Conservation (phyloP, 306 rosid genomes). For the Lathyrus tuberosus region DNA sequence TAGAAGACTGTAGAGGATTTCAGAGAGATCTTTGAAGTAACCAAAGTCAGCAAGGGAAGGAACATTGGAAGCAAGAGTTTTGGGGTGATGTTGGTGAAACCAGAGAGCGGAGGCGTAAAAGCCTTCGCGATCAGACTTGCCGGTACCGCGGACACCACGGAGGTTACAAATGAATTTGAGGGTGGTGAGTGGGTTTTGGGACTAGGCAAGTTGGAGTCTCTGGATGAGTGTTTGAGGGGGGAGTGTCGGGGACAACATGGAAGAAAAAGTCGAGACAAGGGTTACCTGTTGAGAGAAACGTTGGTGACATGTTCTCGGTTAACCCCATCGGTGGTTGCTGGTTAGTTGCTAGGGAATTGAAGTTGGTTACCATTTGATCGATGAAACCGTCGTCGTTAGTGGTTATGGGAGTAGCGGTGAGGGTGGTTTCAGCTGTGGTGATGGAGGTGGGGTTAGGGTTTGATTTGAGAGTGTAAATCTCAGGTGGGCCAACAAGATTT, state of each 20-base stretch:
- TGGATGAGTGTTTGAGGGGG: slow-evolving; percentile 22
- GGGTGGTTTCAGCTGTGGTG: neutral
- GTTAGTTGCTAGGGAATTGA: slow-evolving; percentile 26
- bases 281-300: slow-evolving; percentile 57
- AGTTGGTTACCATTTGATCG: slow-evolving; percentile 45
- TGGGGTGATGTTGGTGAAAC: slow-evolving; percentile 65
- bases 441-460: neutral
- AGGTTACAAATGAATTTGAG: slow-evolving; percentile 72
- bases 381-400: slow-evolving; percentile 43
- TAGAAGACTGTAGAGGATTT: slow-evolving; percentile 62
- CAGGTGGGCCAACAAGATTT: slow-evolving; percentile 1
- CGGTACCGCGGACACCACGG: slow-evolving; percentile 71
- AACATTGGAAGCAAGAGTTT: slow-evolving; percentile 59
- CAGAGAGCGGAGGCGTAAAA: slow-evolving; percentile 59
- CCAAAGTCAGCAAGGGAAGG: slow-evolving; percentile 64
- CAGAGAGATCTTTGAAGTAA: slow-evolving; percentile 72
- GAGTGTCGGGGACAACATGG: slow-evolving; percentile 61
- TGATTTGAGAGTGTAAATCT: neutral
- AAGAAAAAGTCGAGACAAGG: slow-evolving; percentile 72
- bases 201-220: slow-evolving; percentile 53
- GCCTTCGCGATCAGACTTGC: slow-evolving; percentile 55
- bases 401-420: neutral
- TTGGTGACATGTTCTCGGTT: slow-evolving; percentile 52
- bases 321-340: slow-evolving; percentile 12
- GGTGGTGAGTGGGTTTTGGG: slow-evolving; percentile 49